Base-by-base conservation (phyloP, 331 rosid species). In the Prunus yedoensis region DNA sequence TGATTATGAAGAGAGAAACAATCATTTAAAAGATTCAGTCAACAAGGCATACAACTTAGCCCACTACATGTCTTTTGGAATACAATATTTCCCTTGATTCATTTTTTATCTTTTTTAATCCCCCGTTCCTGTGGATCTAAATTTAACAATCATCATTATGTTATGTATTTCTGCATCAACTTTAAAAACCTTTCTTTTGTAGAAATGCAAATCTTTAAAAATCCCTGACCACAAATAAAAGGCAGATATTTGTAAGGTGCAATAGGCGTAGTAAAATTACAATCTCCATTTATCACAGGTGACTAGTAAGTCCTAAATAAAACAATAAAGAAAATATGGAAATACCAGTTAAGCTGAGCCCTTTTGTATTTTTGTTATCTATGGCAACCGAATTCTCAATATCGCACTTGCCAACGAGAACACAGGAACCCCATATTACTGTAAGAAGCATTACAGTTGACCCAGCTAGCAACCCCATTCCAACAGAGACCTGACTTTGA, bases 401-500 rank as follows among this genome's bases (percentile, higher is more conserved):
- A 82, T 95, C 99, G 62, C 96, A 85, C 92, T 95, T 95, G 83
- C 99, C 99, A 57, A 95, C 89, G 66, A 92, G 60, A 53, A 95
- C 88, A 53, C 99, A 95, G 28, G 97, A 80, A 21, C 97, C 99
- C 99, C 99, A 95, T 71, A 95, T 87, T 54, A 95, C 46, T 45
- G 99, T 85, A 64, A 95, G 88, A 80, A 95, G 99, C 89, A 95
- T 77, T 74, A 89, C 92, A 47, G 97, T 95, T 20, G 99, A 95
- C 70, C 99, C 99, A 74, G 99, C 94, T 27, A 95, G 84, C 87
- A 95, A 86, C 45, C 99, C 99, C 94, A 95, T 95, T 84, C 99
- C 99, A 76, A 95, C 97, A 32, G 91, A 83, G 60, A 95, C 99
- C 83, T 95, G 98, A 87, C 89, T 85, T 79, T 95, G 99, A 76